phyloP scores from a whole-genome alignment of 805 yeast species.

The Zygosaccharomyces gambellarensis region DNA sequence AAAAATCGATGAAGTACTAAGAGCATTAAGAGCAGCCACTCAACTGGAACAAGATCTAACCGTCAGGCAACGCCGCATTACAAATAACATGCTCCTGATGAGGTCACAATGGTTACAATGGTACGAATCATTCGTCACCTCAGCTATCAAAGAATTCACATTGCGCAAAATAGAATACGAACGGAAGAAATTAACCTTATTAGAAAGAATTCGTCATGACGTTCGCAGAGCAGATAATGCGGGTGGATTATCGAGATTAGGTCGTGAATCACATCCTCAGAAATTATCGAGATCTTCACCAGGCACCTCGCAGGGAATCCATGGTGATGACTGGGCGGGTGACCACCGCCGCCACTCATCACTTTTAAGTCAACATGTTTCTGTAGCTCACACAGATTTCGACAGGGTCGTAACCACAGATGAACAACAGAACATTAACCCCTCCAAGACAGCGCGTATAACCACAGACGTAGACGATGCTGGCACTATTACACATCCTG shows the following conservation, averaged over 20 bases:
- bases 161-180: constrained; percentile 78
- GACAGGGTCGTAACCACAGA: constrained; percentile 19
- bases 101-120: constrained; percentile 46
- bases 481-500: constrained; percentile 9
- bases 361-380: constrained; percentile 11
- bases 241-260: constrained; percentile 81
- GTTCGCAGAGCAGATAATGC: constrained; percentile 67
- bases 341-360: constrained; percentile 37
- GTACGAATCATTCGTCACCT: constrained; percentile 52
- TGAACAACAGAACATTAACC: constrained; percentile 24
- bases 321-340: constrained; percentile 59
- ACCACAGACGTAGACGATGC: constrained; percentile 22
- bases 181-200: constrained; percentile 66
- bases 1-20: constrained; percentile 85
- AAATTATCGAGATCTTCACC: constrained; percentile 8
- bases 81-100: constrained; percentile 80
- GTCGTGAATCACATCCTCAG: constrained; percentile 37
- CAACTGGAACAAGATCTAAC: constrained; percentile 69
- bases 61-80: constrained; percentile 73
- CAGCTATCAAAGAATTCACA: constrained; percentile 53
- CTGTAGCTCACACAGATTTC: constrained; percentile 27
- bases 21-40: constrained; percentile 72
- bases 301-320: constrained; percentile 41
- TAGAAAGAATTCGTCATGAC: constrained; percentile 68
- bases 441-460: background rate